Conservation (phyloP, 306 rosid species). For the Vicia villosa region DNA sequence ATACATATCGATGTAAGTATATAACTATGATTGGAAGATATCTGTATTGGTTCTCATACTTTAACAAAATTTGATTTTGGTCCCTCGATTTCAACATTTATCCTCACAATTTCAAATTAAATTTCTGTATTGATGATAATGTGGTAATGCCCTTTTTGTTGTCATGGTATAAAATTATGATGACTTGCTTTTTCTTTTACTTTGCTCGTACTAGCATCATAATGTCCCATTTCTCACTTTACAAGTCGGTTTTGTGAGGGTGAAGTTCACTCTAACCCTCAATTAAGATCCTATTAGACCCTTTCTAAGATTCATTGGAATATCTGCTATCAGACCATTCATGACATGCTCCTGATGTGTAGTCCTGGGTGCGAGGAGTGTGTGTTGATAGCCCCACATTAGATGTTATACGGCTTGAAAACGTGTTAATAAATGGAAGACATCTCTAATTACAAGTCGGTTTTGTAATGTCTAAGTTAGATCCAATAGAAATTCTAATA, state of each 20-base stretch:
- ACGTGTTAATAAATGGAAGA: background rate
- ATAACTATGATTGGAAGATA: constrained; percentile 3
- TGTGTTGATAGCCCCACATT: background rate
- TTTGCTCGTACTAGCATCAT: background rate
- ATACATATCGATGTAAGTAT: background rate
- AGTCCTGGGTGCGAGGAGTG: background rate
- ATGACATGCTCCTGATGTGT: background rate
- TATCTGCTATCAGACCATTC: background rate
- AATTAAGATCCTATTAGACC: background rate
- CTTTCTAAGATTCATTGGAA: background rate
- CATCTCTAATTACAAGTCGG: background rate
- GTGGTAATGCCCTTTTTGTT: background rate
- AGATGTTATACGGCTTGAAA: background rate
- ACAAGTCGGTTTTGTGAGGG: background rate
- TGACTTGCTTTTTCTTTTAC: background rate
- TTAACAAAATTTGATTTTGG: background rate
- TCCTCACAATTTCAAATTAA: background rate
- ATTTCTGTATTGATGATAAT: background rate
- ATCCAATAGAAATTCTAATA: background rate
- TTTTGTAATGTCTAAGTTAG: background rate
- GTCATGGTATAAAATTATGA: background rate
- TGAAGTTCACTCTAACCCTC: background rate
- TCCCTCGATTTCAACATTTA: background rate
- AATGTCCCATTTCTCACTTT: background rate
- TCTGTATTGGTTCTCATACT: background rate